Evolutionary conservation across 331 rosid species (phyloP).

Genomic region (Cydonia oblonga): DNA sequence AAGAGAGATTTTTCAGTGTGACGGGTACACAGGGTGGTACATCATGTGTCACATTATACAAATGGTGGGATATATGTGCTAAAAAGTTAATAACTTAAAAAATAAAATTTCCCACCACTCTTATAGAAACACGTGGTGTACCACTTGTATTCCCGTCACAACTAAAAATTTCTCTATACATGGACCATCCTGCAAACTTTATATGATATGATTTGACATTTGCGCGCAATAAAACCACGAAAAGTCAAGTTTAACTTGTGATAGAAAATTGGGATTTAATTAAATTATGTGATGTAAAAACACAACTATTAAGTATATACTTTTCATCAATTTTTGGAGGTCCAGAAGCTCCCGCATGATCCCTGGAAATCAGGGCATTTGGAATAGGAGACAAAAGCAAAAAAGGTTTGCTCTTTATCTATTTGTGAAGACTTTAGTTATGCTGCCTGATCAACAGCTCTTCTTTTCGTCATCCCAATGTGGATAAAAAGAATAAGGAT

Average conservation of each 20-base stretch:
- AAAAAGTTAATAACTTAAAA: too few species aligned
- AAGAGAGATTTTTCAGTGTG: too few species aligned
- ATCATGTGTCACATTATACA: too few species aligned
- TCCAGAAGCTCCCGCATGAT: conserved; percentile 5
- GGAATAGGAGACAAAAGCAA: conserved; percentile 16
- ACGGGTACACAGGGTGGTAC: too few species aligned
- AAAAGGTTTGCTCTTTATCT: conserved; percentile 2
- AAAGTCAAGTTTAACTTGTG: not conserved
- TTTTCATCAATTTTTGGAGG: conserved; percentile 5
- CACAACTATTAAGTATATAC: not conserved
- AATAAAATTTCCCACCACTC: too few species aligned
- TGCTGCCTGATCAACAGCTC: not conserved
- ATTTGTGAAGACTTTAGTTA: conserved; percentile 3
- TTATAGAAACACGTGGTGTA: too few species aligned
- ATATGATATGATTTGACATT: conserved; percentile 16
- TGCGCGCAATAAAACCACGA: not conserved
- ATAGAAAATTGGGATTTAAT: not conserved
- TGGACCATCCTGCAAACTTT: not conserved
- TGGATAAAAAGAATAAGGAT: not conserved
- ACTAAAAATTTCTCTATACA: too few species aligned
- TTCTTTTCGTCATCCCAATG: not conserved
- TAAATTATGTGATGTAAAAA: not conserved
- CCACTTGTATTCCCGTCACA: too few species aligned
- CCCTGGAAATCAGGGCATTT: conserved; percentile 23
- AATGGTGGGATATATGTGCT: too few species aligned